Evolutionary conservation across 768 basidiomycete genomes (phyloP), one percentile per base, ranked within the genome.

Genomic region (Podaxis rugospora): DNA sequence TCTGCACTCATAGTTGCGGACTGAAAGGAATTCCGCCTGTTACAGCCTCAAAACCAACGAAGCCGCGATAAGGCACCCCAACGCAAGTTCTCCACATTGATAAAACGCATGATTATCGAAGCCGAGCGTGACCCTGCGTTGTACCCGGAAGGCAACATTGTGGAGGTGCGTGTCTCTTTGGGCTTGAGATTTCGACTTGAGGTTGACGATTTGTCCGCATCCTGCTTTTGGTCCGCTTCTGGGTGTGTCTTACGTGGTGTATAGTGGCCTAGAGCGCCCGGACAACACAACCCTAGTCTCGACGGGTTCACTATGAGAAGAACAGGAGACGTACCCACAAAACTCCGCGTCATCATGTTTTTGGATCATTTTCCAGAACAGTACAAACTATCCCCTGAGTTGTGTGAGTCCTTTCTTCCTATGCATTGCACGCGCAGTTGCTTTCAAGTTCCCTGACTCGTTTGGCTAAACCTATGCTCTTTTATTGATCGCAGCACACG

Each of bases 261-360:
- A 11, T 40, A 90, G 89, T 91, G 89, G 87, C 81, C 84, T 39
- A 80, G 84, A 14, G 72, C 80, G 1, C 75, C 83, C 59, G 83
- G 82, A 10, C 74, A 71, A 18, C 82, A 84, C 35, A 82, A 83
- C 55, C 79, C 90, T 5, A 75, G 80, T 10, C 78, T 93, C 7
- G 95, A 97, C 66, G 94, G 95, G 0, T 96, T 97, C 71, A 92
- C 90, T 5, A 76, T 97, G 50, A 80, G 86, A 62, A 83, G 93
- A 44, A 86, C 86, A 14, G 95, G 95, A 2, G 95, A 97, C 68
- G 75, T 78, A 39, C 82, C 85, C 13, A 89, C 92, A 21, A 87
- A 88, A 64, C 80, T 90, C 40, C 84, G 95, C 51, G 77, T 98
- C n/a, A 71, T 94, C n/a, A 77, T 97, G 60, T 86, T 95, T 68